These are phyloP conservation scores for Ophiocordyceps camponoti-leonardi DNA, from an alignment of 2,329 filamentous ascomycete genomes.

Conservation along the genomic window DNA sequence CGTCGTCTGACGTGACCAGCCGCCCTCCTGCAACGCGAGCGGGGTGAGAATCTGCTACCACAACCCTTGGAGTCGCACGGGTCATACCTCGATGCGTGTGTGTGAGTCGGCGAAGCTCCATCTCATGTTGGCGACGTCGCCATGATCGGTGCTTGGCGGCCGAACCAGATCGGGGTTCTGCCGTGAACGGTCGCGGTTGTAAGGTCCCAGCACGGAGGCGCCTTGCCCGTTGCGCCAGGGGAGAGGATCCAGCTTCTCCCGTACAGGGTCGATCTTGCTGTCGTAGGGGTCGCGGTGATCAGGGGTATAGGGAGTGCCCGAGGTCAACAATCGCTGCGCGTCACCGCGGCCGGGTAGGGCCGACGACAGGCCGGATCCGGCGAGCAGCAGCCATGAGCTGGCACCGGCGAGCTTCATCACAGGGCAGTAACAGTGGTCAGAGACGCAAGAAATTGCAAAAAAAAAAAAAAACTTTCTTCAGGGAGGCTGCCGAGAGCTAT, in stretches of 20 bases:
- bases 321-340: slow-evolving; percentile 29
- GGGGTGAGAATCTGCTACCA: slow-evolving; percentile 1
- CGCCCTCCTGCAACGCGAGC: slow-evolving; percentile 38
- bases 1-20: slow-evolving; percentile 62
- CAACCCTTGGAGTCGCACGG: neutral
- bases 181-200: slow-evolving; percentile 48
- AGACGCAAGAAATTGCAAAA: too few relatives aligned
- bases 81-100: slow-evolving; percentile 40
- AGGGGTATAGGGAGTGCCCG: slow-evolving; percentile 37
- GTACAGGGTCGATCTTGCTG: slow-evolving; percentile 41
- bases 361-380: slow-evolving; percentile 6
- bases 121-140: slow-evolving; percentile 52
- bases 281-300: slow-evolving; percentile 44
- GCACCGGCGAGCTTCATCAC: slow-evolving; percentile 11
- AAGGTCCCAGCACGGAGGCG: slow-evolving; percentile 49
- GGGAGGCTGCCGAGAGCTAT: neutral
- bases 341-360: neutral
- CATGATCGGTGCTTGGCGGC: slow-evolving; percentile 57
- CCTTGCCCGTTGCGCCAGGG: slow-evolving; percentile 49
- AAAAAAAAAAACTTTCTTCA: neutral
- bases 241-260: slow-evolving; percentile 42
- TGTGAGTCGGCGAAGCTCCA: slow-evolving; percentile 55
- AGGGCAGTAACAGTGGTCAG: neutral
- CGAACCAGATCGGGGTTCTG: slow-evolving; percentile 57
- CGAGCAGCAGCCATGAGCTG: slow-evolving; percentile 9